These are phyloP conservation scores for Talaromyces verruculosus DNA, from an alignment of 2,329 filamentous ascomycete species.

Conservation along the genomic window DNA sequence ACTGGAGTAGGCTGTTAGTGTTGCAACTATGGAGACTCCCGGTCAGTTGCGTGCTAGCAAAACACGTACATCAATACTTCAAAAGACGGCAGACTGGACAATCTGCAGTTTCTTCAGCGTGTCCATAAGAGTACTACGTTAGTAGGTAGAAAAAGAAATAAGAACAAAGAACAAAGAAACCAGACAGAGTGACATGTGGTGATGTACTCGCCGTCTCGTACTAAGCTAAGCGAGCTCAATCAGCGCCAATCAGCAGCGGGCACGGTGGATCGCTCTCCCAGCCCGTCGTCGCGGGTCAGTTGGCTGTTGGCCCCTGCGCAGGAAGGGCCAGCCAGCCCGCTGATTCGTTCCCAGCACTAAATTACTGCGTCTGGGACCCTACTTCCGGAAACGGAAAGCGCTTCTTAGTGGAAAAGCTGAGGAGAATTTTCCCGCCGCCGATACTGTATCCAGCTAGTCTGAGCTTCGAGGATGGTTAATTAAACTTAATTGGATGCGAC, in stretches of 20 bases:
- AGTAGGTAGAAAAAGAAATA: neutral
- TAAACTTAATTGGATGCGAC: too few relatives aligned
- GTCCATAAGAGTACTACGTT: too few relatives aligned
- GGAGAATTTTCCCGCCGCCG: neutral
- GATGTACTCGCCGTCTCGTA: neutral
- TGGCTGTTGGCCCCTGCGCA: constrained; percentile 12
- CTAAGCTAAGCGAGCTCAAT: neutral
- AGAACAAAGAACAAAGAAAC: neutral
- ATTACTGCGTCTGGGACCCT: too few relatives aligned
- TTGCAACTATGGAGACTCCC: neutral
- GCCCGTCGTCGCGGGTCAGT: constrained; percentile 18
- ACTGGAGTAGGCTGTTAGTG: neutral
- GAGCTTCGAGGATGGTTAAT: neutral
- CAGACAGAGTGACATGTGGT: neutral
- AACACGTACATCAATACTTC: too few relatives aligned
- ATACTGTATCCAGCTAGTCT: neutral
- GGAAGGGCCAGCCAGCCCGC: neutral
- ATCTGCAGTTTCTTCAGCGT: too few relatives aligned
- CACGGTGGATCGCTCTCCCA: constrained; percentile 7
- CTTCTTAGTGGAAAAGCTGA: neutral
- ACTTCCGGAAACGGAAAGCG: constrained; percentile 10
- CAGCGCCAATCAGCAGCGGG: neutral
- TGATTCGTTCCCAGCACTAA: constrained; percentile 10
- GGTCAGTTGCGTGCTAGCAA: neutral
- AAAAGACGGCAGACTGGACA: too few relatives aligned